Percentiles rank a stretch among this genome's conserved stretches.
phyloP scores from a whole-genome alignment of 495 filamentous ascomycete species.

The Talaromyces thailandensis region DNA sequence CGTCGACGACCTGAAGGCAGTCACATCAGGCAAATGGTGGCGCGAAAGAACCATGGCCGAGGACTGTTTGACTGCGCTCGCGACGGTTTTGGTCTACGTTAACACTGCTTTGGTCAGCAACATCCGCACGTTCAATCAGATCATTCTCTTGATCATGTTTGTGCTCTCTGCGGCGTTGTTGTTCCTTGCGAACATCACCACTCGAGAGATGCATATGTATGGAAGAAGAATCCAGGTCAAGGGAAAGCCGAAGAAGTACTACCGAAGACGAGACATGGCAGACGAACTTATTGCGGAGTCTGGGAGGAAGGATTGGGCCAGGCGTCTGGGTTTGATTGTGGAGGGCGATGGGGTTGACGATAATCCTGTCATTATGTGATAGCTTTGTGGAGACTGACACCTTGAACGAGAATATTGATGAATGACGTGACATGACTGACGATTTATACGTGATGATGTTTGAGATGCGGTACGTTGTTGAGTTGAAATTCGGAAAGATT shows the following conservation, averaged over 20 bases:
- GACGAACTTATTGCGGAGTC: slow-evolving; percentile 24
- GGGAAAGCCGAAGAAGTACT: slow-evolving; percentile 17
- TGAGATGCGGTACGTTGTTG: not conserved
- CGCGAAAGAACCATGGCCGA: slow-evolving; percentile 40
- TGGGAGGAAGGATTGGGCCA: slow-evolving; percentile 27
- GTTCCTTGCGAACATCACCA: slow-evolving; percentile 35
- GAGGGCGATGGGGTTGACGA: not conserved
- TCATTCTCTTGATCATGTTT: slow-evolving; percentile 40
- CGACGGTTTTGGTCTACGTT: slow-evolving; percentile 47
- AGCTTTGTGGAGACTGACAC: not conserved
- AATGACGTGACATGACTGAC: not conserved
- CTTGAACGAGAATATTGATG: not conserved
- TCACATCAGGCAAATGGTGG: slow-evolving; percentile 49
- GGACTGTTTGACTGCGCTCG: slow-evolving; percentile 31
- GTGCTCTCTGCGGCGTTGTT: slow-evolving; percentile 39
- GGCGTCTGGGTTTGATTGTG: slow-evolving; percentile 10
- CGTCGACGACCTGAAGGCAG: slow-evolving; percentile 46
- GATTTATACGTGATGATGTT: not conserved
- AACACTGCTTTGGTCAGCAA: slow-evolving; percentile 44
- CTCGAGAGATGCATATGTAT: slow-evolving; percentile 17
- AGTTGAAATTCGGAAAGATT: not conserved
- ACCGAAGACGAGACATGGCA: slow-evolving; percentile 24
- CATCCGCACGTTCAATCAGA: slow-evolving; percentile 33
- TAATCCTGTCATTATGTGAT: slow-evolving; percentile 1
- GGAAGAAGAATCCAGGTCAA: slow-evolving; percentile 14